Evolutionary conservation across 1,284 basidiomycete genomes (phyloP), one percentile per base, ranked within the genome.

Genomic region (Tetrapyrgos nigripes): DNA sequence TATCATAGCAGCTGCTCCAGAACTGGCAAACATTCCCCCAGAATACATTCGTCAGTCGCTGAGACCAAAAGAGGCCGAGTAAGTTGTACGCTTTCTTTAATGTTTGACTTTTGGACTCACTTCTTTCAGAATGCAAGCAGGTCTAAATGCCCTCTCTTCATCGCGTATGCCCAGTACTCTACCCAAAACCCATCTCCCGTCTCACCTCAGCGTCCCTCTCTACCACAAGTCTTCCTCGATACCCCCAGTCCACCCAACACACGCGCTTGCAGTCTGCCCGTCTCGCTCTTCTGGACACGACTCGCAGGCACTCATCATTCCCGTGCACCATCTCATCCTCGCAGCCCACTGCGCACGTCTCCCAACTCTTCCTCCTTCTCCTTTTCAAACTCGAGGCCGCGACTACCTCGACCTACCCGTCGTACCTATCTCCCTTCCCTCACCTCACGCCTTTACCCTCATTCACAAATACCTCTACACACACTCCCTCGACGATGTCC

Each of bases 391-490:
- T n/a, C 17, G 37, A 40, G 19, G 13, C 37, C 31, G 8, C 31
- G 14, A 8, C 31, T 40, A 17, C 37, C 8, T 40, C 37, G 6
- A 80, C 24, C 76, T 91, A 11, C 89, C 89, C 47, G 78, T 91
- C 45, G 77, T 92, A 40, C 86, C 86, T 3, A 77, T 92, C 60
- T 78, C 83, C 3, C 79, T 92, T 14, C 89, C 89, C 2, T 86
- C 85, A 29, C 85, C 88, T 1, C 79, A 82, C 3, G 87, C 88
- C 1, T 91, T 91, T 73, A 71, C 83, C 21, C 73, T 88, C 54
- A 76, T 91, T 47, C 84, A 87, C 73, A 69, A 77, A 6, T 92
- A 83, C 75, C 78, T 92, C 66, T 89, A 92, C 72, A 81, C 81
- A 13, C 86, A 87, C 71, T 82, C 83, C 58, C 71, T 83, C 14